These are phyloP conservation scores for Xenosphaeropsis pyriputrescens DNA, from an alignment of 2,329 filamentous ascomycete genomes.

Conservation along the genomic window DNA sequence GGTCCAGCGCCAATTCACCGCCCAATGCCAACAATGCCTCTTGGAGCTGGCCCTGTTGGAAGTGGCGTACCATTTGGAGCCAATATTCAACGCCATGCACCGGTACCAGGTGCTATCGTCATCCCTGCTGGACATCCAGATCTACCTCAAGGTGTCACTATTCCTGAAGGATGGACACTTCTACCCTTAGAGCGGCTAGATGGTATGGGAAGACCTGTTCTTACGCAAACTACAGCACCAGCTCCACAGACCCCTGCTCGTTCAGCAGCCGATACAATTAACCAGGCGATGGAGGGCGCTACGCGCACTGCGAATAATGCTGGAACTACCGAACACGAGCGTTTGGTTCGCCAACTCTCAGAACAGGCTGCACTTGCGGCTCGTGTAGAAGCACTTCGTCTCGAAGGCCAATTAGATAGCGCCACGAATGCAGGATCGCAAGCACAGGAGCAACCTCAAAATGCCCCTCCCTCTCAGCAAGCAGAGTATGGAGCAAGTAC, in stretches of 20 bases:
- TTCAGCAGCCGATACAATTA: neutral
- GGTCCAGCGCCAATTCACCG: neutral
- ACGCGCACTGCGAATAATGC: too few relatives aligned
- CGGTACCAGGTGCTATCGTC: constrained; percentile 26
- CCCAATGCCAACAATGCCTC: neutral
- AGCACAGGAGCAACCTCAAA: too few relatives aligned
- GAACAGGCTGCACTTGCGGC: too few relatives aligned
- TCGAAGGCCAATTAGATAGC: too few relatives aligned
- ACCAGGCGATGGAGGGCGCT: neutral
- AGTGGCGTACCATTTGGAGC: too few relatives aligned
- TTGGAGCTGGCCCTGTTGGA: neutral
- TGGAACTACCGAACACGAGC: too few relatives aligned
- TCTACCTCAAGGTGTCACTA: constrained; percentile 46
- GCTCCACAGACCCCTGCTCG: neutral
- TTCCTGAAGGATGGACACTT: constrained; percentile 51
- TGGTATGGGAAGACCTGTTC: neutral
- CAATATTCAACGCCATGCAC: constrained; percentile 28
- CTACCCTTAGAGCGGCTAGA: constrained; percentile 39
- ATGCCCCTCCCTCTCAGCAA: too few relatives aligned
- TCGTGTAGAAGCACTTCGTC: too few relatives aligned
- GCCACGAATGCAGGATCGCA: too few relatives aligned
- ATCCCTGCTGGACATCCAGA: constrained; percentile 46
- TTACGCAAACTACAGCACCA: neutral
- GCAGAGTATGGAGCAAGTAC: too few relatives aligned
- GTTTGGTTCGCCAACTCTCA: too few relatives aligned